Conservation (phyloP, 1,139 yeast species). For the Ashbya aceris region DNA sequence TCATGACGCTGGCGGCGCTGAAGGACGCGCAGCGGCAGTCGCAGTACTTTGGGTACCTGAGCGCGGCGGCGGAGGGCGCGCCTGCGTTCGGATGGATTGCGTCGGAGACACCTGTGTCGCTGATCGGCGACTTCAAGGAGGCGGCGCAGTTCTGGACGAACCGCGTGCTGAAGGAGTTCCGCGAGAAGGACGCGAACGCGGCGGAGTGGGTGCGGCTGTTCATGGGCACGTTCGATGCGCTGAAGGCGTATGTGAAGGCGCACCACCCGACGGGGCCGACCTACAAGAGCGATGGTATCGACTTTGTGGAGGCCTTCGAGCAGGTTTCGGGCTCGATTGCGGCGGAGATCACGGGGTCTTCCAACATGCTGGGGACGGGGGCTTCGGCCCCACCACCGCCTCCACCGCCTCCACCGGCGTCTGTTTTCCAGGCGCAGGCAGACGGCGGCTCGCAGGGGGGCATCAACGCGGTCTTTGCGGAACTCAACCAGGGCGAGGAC, state of each 20-base stretch:
- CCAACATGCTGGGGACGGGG: constrained; percentile 17
- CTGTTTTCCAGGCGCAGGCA: constrained; percentile 44
- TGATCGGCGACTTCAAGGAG: constrained; percentile 77
- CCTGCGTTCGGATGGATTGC: constrained; percentile 91
- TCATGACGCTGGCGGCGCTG: constrained; percentile 48
- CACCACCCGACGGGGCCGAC: constrained; percentile 73
- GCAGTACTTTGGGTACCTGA: constrained; percentile 58
- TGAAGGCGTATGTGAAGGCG: constrained; percentile 65
- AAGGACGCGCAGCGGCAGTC: constrained; percentile 72
- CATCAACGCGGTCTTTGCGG: constrained; percentile 86
- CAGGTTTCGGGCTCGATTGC: constrained; percentile 21
- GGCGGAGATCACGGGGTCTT: constrained; percentile 17
- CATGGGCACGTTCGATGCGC: constrained; percentile 52
- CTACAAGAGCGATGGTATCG: constrained; percentile 57
- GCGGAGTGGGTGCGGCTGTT: constrained; percentile 75
- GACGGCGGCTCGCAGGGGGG: constrained; percentile 39
- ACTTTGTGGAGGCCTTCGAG: constrained; percentile 39
- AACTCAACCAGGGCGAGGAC: constrained; percentile 72
- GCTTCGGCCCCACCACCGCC: constrained; percentile 34
- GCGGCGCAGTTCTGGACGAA: constrained; percentile 92
- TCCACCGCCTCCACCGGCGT: constrained; percentile 61
- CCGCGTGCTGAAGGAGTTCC: constrained; percentile 75
- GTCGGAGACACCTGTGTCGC: constrained; percentile 55
- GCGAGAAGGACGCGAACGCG: constrained; percentile 56
- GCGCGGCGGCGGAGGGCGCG: constrained; percentile 79